Conservation (phyloP, 768 basidiomycete genomes). For the Sporobolomyces pararoseus region DNA sequence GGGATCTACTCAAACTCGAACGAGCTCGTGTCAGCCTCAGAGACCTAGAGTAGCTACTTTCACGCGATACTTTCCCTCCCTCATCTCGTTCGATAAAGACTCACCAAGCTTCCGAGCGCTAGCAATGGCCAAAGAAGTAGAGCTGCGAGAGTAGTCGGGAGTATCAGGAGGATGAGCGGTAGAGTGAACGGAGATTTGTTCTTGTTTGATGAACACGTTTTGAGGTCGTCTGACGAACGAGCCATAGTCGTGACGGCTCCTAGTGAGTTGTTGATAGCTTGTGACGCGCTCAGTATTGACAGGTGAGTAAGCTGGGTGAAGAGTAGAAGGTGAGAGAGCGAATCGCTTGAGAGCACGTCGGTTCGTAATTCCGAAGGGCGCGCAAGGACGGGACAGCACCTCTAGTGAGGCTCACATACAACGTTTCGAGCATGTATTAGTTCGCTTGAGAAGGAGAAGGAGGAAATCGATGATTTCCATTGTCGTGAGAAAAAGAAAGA, state of each 20-base stretch:
- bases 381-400: too few relatives aligned
- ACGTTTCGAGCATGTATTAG: too few relatives aligned
- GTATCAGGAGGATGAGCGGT: background rate
- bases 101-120: conserved; percentile 7
- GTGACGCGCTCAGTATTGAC: too few relatives aligned
- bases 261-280: too few relatives aligned
- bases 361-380: too few relatives aligned
- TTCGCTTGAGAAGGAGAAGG: too few relatives aligned
- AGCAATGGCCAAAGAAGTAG: conserved; percentile 9
- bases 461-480: background rate
- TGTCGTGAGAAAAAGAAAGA: background rate
- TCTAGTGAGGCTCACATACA: too few relatives aligned
- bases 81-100: background rate
- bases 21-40: too few relatives aligned
- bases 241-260: too few relatives aligned
- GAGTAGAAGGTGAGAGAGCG: background rate
- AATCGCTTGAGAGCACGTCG: too few relatives aligned
- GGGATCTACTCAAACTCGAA: conserved; percentile 10
- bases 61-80: background rate
- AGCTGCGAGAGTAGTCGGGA: background rate
- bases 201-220: background rate
- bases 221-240: background rate
- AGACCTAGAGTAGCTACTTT: too few relatives aligned
- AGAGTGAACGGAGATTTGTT: background rate
- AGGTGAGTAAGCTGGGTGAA: background rate